Evolutionary conservation across 495 filamentous ascomycete genomes (phyloP).

Genomic region (Podospora comata): DNA sequence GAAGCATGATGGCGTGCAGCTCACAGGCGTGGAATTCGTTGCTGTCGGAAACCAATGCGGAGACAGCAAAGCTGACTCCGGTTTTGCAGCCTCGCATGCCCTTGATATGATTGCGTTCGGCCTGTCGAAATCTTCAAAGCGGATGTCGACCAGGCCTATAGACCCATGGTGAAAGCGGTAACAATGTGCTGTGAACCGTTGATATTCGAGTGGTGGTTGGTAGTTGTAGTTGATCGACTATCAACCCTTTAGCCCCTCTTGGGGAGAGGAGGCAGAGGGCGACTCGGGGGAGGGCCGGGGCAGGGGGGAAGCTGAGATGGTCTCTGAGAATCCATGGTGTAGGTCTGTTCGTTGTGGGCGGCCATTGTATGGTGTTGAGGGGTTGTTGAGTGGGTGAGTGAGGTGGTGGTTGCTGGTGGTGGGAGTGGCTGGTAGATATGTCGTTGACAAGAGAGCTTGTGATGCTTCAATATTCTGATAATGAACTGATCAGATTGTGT

Average conservation of each 20-base stretch:
- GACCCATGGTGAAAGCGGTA: slow-evolving; percentile 17
- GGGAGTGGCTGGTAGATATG: slow-evolving; percentile 2
- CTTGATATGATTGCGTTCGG: slow-evolving; percentile 17
- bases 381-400: slow-evolving; percentile 17
- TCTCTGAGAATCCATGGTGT: slow-evolving; percentile 65
- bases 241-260: slow-evolving; percentile 53
- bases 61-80: slow-evolving; percentile 15
- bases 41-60: slow-evolving; percentile 22
- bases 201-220: slow-evolving; percentile 4
- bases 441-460: slow-evolving; percentile 13
- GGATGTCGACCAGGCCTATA: slow-evolving; percentile 16
- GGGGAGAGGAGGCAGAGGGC: slow-evolving; percentile 78
- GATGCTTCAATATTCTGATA: slow-evolving; percentile 21
- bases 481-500: slow-evolving; percentile 25
- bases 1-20: slow-evolving; percentile 23
- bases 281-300: slow-evolving; percentile 78
- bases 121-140: slow-evolving; percentile 17
- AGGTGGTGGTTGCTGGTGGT: slow-evolving; percentile 9
- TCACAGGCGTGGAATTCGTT: slow-evolving; percentile 11
- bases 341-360: slow-evolving; percentile 20
- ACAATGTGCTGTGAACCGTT: neutral
- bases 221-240: slow-evolving; percentile 5
- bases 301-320: slow-evolving; percentile 75
- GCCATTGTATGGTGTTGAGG: slow-evolving; percentile 23
- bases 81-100: slow-evolving; percentile 26